These are phyloP conservation scores for Teratosphaeria gauchensis DNA, from an alignment of 2,329 filamentous ascomycete species.

Conservation along the genomic window DNA sequence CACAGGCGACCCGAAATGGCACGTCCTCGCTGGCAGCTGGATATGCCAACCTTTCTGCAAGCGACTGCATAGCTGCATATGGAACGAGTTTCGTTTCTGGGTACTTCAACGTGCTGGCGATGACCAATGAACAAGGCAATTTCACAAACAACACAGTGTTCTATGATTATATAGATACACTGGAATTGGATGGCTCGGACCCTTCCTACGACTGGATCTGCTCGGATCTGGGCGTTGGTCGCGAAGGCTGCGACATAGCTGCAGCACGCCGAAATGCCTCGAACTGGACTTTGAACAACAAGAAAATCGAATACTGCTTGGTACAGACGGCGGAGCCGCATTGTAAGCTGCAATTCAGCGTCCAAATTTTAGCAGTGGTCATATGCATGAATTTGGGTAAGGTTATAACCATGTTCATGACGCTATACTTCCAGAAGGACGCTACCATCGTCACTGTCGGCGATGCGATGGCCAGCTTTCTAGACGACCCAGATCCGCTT, in stretches of 20 bases:
- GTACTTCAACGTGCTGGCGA: conserved; percentile 1
- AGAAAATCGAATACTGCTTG: conserved; percentile 18
- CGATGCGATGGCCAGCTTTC: conserved; percentile 13
- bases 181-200: too few species aligned
- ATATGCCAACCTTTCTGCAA: too few species aligned
- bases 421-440: conserved; percentile 11
- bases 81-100: conserved; percentile 2
- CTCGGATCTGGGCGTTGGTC: not conserved
- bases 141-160: conserved; percentile 5
- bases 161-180: not conserved
- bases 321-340: conserved; percentile 8
- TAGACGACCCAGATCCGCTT: conserved; percentile 7
- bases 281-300: conserved; percentile 3
- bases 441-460: conserved; percentile 15
- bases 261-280: conserved; percentile 1
- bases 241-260: conserved; percentile 1
- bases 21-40: not conserved
- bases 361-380: conserved; percentile 20
- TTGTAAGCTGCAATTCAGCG: conserved; percentile 11
- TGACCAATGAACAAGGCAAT: conserved; percentile 3
- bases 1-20: not conserved
- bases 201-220: conserved; percentile 3
- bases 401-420: conserved; percentile 12
- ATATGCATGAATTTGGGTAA: conserved; percentile 20
- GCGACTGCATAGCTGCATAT: too few species aligned